These are phyloP conservation scores for Purpureocillium takamizusanense DNA, from an alignment of 2,329 filamentous ascomycete species.

Conservation along the genomic window DNA sequence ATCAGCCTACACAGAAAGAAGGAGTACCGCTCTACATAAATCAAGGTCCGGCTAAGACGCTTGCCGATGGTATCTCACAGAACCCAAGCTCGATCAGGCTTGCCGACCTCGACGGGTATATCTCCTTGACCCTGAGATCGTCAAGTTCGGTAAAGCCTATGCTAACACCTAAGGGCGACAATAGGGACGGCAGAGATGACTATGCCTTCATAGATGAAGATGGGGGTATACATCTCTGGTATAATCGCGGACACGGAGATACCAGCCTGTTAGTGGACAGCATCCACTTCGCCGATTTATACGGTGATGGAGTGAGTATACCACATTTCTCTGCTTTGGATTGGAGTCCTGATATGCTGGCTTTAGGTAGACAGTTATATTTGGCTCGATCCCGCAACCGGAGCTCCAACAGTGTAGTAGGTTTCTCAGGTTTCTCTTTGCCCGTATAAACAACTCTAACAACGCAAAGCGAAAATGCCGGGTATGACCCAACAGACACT, in stretches of 20 bases:
- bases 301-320: constrained; percentile 2
- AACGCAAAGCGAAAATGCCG: not conserved
- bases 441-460: no score
- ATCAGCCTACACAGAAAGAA: not conserved
- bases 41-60: not conserved
- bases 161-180: no score
- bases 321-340: not conserved
- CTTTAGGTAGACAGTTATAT: not conserved
- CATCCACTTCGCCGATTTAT: constrained; percentile 8
- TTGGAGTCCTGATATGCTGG: no score
- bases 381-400: not conserved
- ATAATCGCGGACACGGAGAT: constrained; percentile 5
- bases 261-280: constrained; percentile 6
- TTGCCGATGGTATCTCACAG: not conserved
- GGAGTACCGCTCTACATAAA: not conserved
- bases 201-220: not conserved
- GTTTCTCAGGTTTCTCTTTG: no score
- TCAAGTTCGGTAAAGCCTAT: no score
- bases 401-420: not conserved
- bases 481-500: not conserved
- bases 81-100: not conserved
- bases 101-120: not conserved
- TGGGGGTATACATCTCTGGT: constrained; percentile 5
- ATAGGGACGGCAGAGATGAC: not conserved
- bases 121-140: no score